These are phyloP conservation scores for Sporothrix phasma DNA, from an alignment of 2,329 filamentous ascomycete species.

Conservation along the genomic window DNA sequence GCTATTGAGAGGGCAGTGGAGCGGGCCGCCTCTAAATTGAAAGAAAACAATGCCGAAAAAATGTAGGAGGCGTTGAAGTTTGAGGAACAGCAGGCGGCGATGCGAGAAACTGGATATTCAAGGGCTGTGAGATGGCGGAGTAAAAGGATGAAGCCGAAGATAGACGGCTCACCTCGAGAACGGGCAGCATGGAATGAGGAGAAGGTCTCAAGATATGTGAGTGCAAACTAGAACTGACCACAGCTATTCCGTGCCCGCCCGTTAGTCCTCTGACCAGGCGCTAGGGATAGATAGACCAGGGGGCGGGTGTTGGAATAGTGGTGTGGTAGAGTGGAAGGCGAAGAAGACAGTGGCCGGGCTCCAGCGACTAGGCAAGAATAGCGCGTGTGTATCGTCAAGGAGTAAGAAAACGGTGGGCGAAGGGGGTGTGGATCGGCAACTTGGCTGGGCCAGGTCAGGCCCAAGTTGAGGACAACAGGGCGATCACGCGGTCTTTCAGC, in stretches of 20 bases:
- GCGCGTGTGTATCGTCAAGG: neutral
- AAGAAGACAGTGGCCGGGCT: neutral
- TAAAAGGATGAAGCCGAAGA: conserved; percentile 77
- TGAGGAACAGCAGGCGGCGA: conserved; percentile 15
- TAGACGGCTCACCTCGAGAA: conserved; percentile 62
- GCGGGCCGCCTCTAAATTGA: conserved; percentile 12
- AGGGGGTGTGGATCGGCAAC: conserved; percentile 1
- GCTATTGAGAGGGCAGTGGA: conserved; percentile 14
- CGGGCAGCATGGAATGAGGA: conserved; percentile 33
- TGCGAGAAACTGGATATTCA: conserved; percentile 62
- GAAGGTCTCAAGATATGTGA: conserved; percentile 4
- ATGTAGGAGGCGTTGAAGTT: neutral
- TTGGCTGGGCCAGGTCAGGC: conserved; percentile 8
- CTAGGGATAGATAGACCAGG: conserved; percentile 9
- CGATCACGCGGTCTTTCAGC: neutral
- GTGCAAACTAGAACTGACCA: neutral
- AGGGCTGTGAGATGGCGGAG: conserved; percentile 63
- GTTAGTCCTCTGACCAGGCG: conserved; percentile 13
- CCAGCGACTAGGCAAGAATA: conserved; percentile 11
- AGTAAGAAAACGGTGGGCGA: neutral
- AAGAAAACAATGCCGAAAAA: neutral
- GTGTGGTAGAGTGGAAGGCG: neutral
- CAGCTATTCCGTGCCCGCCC: neutral
- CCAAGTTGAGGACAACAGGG: neutral
- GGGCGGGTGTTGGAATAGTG: neutral